A percentile compares a stretch with the other conserved stretches of the same genome.
phyloP scores from a whole-genome alignment of 2,329 filamentous ascomycete species.

The Pseudopithomyces chartarum region DNA sequence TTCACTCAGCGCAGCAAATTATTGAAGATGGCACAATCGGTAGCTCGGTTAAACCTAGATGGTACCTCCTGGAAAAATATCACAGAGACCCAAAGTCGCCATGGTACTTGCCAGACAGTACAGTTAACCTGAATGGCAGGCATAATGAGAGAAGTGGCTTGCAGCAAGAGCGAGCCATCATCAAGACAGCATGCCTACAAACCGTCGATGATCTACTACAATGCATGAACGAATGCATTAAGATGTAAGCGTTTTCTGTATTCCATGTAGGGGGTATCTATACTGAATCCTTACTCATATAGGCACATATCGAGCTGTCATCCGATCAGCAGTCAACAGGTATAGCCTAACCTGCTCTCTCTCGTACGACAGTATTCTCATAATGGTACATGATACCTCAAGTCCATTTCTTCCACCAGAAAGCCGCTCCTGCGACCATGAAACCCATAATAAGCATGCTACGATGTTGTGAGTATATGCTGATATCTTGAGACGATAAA shows the following conservation, averaged over 20 bases:
- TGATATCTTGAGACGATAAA: background rate
- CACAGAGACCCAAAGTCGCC: too few relatives aligned
- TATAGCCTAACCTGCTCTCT: too few relatives aligned
- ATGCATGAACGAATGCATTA: background rate
- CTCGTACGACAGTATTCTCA: background rate
- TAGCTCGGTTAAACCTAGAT: too few relatives aligned
- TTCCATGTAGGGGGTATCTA: slow-evolving; percentile 5
- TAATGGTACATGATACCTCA: background rate
- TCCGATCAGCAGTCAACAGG: background rate
- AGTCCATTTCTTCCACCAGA: background rate
- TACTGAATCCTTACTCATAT: slow-evolving; percentile 3
- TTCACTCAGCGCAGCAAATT: too few relatives aligned
- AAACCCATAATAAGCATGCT: background rate
- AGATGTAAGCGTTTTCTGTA: background rate
- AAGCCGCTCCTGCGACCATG: background rate
- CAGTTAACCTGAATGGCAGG: too few relatives aligned
- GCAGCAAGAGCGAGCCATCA: background rate
- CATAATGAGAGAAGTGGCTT: background rate
- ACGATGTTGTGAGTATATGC: background rate
- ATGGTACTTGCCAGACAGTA: too few relatives aligned
- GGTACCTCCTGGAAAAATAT: too few relatives aligned
- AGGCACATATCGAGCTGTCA: background rate
- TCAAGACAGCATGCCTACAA: background rate
- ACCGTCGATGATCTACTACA: background rate
- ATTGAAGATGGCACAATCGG: too few relatives aligned